Percentiles rank a stretch among this genome's conserved stretches.
Evolutionary conservation across 306 rosid species (phyloP).

Genomic region (Rubus parviflorus): DNA sequence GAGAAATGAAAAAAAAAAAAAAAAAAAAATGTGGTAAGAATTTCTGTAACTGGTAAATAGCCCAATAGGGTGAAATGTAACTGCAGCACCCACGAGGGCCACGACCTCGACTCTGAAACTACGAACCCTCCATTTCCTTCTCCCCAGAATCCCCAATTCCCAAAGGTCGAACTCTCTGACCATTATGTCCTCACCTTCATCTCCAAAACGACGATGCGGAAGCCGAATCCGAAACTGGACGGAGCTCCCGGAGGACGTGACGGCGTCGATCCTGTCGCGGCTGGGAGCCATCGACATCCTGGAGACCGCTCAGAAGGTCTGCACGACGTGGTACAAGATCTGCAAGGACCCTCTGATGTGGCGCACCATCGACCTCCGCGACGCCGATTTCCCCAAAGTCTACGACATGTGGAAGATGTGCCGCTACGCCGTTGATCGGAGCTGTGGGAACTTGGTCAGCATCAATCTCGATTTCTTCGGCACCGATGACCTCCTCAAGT

Average conservation of each 20-base stretch:
- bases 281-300: conserved; percentile 46
- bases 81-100: too few relatives aligned
- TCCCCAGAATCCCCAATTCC: too few relatives aligned
- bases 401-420: conserved; percentile 35
- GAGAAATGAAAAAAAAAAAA: too few relatives aligned
- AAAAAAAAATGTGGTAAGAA: too few relatives aligned
- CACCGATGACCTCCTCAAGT: conserved; percentile 41
- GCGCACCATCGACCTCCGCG: conserved; percentile 46
- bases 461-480: conserved; percentile 42
- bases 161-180: neutral
- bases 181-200: neutral
- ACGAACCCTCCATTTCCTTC: too few relatives aligned
- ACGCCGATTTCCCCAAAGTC: neutral
- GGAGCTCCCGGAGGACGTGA: conserved; percentile 51
- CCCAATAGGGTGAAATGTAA: too few relatives aligned
- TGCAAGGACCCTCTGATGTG: conserved; percentile 51
- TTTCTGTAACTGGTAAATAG: too few relatives aligned
- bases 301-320: conserved; percentile 34
- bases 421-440: conserved; percentile 41
- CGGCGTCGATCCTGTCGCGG: conserved; percentile 38
- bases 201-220: neutral
- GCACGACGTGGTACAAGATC: conserved; percentile 47
- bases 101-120: too few relatives aligned
- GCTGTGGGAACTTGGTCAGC: conserved; percentile 28
- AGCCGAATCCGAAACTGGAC: conserved; percentile 34